Evolutionary conservation across 164 flowering plant genomes (phyloP), one percentile per base, ranked within the genome.

Genomic region (Macadamia integrifolia): DNA sequence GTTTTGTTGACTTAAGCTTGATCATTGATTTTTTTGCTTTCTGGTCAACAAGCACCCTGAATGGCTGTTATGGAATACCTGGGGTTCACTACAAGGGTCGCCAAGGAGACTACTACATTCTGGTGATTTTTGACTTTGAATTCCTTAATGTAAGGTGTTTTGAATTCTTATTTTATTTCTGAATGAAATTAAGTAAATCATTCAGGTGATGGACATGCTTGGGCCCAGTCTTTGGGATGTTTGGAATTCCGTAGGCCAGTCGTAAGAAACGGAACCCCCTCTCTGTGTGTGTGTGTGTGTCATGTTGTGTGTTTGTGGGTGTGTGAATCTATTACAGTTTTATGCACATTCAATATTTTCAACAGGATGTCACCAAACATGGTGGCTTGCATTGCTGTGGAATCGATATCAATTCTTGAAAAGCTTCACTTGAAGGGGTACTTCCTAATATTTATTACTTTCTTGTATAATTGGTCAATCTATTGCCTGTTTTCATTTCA

Each of bases 211-310:
- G 98, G 98, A 92, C 75, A 88, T 90, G 73, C 91, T 92, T 58
- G 98, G 98, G 9, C 96, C 96, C 7, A 92, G 94, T 78, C 85
- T 92, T 23, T 92, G 98, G 96, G 98, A 90, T 81, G 89, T 90
- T 46, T 90, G 98, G 98, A 90, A 92, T 67, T 74, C 86, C 29
- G 69, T 81, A 42, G 89, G 92, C 56, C 93, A 92, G 68, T 81
- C 92, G 98, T 92, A 86, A 85, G 88, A 56, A 35, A 35, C 3
- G 40, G 5, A 35, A 55, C 48, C 63, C 1, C 0, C 23, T 42
- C 68, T 35, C 0, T 35, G 40, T 35, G 40, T 35, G 40, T 35
- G 40, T 35, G 40, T 35, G 40, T 35, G 40, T 35, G 40, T 35
- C 23, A 23, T 23, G 23, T 23, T 23, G 40, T 35, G 40, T 35